Percentiles rank a stretch among this genome's conserved stretches.
These are phyloP conservation scores for Entoloma clypeatum DNA, from an alignment of 1,284 basidiomycete genomes.

Conservation along the genomic window DNA sequence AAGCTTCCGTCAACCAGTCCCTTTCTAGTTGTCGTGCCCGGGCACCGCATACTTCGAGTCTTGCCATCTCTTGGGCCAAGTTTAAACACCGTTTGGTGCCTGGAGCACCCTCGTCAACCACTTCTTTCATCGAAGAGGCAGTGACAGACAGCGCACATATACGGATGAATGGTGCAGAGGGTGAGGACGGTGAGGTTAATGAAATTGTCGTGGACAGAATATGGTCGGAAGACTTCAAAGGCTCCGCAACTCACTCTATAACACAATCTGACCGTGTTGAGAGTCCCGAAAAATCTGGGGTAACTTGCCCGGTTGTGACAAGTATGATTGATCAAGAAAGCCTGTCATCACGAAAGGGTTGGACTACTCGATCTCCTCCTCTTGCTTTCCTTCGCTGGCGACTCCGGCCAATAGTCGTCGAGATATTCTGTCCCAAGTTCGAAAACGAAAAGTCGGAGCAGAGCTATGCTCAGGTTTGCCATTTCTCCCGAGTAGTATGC, in stretches of 20 bases:
- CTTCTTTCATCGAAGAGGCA: constrained; percentile 37
- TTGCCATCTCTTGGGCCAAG: constrained; percentile 31
- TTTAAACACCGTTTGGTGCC: constrained; percentile 38
- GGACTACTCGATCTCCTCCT: constrained; percentile 22
- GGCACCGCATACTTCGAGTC: constrained; percentile 25
- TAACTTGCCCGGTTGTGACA: constrained; percentile 31
- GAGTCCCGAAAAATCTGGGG: constrained; percentile 43
- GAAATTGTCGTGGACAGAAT: constrained; percentile 69
- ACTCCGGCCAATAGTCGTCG: constrained; percentile 32
- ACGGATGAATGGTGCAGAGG: constrained; percentile 21
- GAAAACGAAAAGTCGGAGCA: constrained; percentile 55
- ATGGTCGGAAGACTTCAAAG: constrained; percentile 58
- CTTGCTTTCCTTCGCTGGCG: constrained; percentile 33
- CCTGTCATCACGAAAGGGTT: constrained; percentile 24
- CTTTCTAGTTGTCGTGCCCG: constrained; percentile 19
- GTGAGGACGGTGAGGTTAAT: constrained; percentile 43
- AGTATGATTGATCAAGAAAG: constrained; percentile 32
- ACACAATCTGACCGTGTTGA: constrained; percentile 48
- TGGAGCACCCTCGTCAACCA: constrained; percentile 37
- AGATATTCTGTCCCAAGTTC: constrained; percentile 58
- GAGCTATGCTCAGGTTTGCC: constrained; percentile 45
- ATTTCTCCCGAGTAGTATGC: background rate
- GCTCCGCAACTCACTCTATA: constrained; percentile 43
- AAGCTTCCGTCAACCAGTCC: constrained; percentile 14
- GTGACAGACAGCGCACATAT: constrained; percentile 37